Percentiles rank a stretch among this genome's conserved stretches.
Evolutionary conservation across 208 protist genomes (phyloP).

Genomic region (Acanthamoeba rhysodes): DNA sequence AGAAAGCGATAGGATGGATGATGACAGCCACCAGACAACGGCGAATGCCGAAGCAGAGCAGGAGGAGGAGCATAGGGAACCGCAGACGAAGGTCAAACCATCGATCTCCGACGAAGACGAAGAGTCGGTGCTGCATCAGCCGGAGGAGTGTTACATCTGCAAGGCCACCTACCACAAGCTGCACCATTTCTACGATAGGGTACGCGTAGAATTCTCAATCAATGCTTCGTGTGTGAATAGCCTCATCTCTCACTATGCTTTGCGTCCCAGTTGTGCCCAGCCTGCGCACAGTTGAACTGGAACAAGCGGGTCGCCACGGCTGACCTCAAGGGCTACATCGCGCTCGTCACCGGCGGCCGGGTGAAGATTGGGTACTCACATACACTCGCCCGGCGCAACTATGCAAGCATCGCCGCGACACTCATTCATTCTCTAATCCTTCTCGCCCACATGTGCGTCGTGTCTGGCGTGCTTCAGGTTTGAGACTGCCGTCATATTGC

Average conservation of each 20-base stretch:
- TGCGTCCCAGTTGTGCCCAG: constrained; percentile 91
- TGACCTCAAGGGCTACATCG: constrained; percentile 94
- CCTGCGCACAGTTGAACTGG: constrained; percentile 97
- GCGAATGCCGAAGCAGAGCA: background rate
- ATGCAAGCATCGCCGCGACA: background rate
- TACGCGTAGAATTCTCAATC: background rate
- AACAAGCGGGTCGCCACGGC: constrained; percentile 94
- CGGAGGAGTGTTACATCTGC: constrained; percentile 67
- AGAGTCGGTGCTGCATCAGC: background rate
- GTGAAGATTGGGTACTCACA: constrained; percentile 91
- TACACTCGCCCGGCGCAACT: no score
- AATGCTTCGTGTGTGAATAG: background rate
- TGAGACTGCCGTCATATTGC: constrained; percentile 79
- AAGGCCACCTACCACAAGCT: constrained; percentile 46
- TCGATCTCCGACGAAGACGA: background rate
- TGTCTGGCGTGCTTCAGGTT: background rate
- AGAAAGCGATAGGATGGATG: background rate
- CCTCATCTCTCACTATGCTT: background rate
- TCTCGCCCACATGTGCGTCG: background rate
- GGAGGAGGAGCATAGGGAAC: background rate
- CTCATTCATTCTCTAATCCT: background rate
- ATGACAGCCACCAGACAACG: background rate
- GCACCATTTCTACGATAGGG: constrained; percentile 62
- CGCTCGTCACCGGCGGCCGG: constrained; percentile 94
- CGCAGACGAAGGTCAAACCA: background rate